These are phyloP conservation scores for Heracleum sosnowskyi DNA, from an alignment of 129 eudicot species.

Conservation along the genomic window DNA sequence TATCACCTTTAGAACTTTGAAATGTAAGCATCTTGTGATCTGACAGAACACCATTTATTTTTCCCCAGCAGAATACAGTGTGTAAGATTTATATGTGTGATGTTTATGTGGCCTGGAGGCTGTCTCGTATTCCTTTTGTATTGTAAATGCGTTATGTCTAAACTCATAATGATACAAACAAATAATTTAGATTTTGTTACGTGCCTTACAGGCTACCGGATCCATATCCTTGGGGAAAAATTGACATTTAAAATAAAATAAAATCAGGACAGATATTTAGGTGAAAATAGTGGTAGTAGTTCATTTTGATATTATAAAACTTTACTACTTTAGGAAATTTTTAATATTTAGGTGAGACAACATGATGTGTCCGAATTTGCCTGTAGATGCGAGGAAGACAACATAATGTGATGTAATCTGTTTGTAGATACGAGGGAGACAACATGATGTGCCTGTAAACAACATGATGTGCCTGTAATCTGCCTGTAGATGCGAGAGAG, in stretches of 20 bases:
- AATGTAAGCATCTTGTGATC: slow-evolving; percentile 6
- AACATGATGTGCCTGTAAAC: no score
- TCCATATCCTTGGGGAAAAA: no score
- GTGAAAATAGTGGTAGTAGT: no score
- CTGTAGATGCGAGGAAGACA: no score
- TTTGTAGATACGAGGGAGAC: no score
- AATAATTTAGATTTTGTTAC: neutral
- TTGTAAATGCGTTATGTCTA: neutral
- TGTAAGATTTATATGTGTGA: neutral
- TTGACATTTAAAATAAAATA: neutral
- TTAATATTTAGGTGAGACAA: no score
- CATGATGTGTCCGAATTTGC: no score
- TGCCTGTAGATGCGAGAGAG: no score
- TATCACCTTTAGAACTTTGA: neutral
- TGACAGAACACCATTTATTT: neutral
- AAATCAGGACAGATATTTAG: neutral
- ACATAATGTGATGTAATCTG: no score
- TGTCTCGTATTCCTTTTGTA: neutral
- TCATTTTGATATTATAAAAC: no score
- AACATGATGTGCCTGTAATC: no score
- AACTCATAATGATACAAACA: neutral
- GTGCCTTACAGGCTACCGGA: neutral
- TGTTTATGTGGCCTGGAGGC: neutral
- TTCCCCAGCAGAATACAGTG: neutral
- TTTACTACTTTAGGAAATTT: no score